Evolutionary conservation across 2,329 filamentous ascomycete species (phyloP), one percentile per base, ranked within the genome.

Genomic region (Hypoxylon sp.): DNA sequence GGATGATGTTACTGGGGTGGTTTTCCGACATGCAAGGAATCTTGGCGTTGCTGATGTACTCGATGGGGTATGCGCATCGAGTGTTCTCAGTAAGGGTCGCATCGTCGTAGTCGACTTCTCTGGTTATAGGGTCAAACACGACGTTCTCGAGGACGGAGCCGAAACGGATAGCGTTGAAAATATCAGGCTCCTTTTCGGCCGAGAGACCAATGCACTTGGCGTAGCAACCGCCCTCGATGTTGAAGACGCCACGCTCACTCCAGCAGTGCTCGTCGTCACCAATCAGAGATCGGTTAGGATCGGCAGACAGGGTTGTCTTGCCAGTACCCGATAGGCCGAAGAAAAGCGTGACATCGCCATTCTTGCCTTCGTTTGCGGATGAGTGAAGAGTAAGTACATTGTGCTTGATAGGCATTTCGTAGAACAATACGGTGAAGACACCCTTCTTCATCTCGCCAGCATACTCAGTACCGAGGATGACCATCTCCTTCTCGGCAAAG

Each of bases 221-320:
- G 84, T 99, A 99, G 89, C 96, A 99, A 73, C 96, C 96, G 77
- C 96, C 96, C 85, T 99, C 96, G 65, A 99, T 99, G 89, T 99
- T 99, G 91, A 99, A 99, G 80, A 99, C 90, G 81, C 96, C 96
- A 64, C 83, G 89, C 80, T 99, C 96, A 75, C 91, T 94, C 96
- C 96, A 99, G 91, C 96, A 98, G 89, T 99, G 96, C 91, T 99
- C 96, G 80, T 99, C 96, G 77, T 99, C 96, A 80, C 96, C 96
- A 76, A 99, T 99, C 78, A 99, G 85, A 72, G 93, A 90, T 80
- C 96, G 94, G 87, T 98, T 97, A 76, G 94, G 94, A 82, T 99
- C 96, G 67, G 96, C 96, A 69, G 96, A 98, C 69, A 99, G 87
- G 2, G 96, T 99, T 53, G 96, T 99, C 91, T 99, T 99, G 84